These are phyloP conservation scores for Phytophthora cajani DNA, from an alignment of 352 stramenopile genomes.

Conservation along the genomic window DNA sequence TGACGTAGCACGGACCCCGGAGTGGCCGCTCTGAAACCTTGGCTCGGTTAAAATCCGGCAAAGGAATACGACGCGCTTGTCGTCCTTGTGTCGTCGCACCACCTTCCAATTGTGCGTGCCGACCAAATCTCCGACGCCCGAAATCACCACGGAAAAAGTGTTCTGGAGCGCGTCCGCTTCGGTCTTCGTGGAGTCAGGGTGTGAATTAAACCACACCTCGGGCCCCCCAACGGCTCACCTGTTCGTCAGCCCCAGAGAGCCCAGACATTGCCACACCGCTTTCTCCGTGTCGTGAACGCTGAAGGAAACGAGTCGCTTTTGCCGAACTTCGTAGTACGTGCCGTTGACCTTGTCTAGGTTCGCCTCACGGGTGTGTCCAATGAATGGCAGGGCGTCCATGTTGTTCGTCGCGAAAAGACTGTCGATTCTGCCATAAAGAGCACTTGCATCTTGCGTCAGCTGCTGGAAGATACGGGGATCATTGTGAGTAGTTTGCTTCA, in stretches of 20 bases:
- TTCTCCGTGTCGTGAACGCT: background rate
- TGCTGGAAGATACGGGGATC: background rate
- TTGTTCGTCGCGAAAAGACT: constrained; percentile 12
- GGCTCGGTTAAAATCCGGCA: constrained; percentile 4
- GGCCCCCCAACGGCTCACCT: background rate
- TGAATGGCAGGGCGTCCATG: constrained; percentile 8
- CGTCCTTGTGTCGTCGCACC: constrained; percentile 1
- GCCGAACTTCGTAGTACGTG: constrained; percentile 26
- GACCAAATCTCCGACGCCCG: background rate
- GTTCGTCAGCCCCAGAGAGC: background rate
- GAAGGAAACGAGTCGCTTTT: constrained; percentile 27
- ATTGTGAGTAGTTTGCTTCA: background rate
- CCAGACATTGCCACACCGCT: constrained; percentile 11
- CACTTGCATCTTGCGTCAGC: background rate
- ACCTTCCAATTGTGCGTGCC: constrained; percentile 12
- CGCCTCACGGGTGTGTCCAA: background rate
- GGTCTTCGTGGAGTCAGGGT: background rate
- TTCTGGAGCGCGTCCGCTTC: background rate
- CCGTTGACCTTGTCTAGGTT: constrained; percentile 10
- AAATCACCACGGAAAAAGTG: constrained; percentile 5
- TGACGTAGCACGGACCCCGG: background rate
- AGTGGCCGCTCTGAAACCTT: background rate
- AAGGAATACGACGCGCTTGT: background rate
- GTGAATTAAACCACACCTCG: background rate
- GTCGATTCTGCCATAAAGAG: constrained; percentile 15